A percentile compares a stretch with the other conserved stretches of the same genome.
Evolutionary conservation across 2,329 filamentous ascomycete genomes (phyloP).

Genomic region (Berkeleyomyces rouxiae): DNA sequence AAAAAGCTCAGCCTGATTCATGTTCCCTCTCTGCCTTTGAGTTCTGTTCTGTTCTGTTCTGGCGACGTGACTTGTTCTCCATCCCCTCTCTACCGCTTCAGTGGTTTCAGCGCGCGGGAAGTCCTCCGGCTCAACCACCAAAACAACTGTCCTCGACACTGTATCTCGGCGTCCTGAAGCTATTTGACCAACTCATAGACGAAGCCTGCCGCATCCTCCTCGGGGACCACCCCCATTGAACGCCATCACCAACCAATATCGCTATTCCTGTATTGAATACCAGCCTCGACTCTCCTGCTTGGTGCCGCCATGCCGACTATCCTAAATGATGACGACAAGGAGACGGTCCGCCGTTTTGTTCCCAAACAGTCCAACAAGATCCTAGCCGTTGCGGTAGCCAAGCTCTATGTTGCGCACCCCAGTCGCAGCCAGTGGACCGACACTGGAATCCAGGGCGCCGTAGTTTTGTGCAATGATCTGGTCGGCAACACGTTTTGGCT

Average conservation of each 20-base stretch:
- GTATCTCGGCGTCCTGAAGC: not conserved
- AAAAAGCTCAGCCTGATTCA: not conserved
- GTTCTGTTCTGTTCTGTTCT: not conserved
- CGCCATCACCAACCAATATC: not conserved
- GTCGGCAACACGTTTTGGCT: slow-evolving; percentile 95
- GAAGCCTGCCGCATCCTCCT: not conserved
- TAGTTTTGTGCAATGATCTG: slow-evolving; percentile 80
- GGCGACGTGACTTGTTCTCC: not conserved
- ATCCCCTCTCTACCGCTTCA: not conserved
- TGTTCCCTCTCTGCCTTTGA: not conserved
- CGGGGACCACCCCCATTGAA: not conserved
- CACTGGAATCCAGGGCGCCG: slow-evolving; percentile 81
- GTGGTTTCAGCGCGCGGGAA: not conserved
- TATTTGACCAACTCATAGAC: not conserved
- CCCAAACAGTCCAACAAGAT: slow-evolving; percentile 96
- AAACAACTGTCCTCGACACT: not conserved
- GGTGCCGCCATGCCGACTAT: slow-evolving; percentile 8
- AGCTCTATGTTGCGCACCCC: slow-evolving; percentile 84
- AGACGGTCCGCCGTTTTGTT: slow-evolving; percentile 85
- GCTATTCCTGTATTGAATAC: not conserved
- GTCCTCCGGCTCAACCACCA: not conserved
- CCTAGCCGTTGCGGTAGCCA: slow-evolving; percentile 81
- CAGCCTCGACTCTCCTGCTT: not conserved
- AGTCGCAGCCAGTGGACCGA: slow-evolving; percentile 79
- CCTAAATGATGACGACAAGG: slow-evolving; percentile 81